Base-by-base conservation (phyloP, 202 grass and related monocot genomes). In the Musa balbisiana region DNA sequence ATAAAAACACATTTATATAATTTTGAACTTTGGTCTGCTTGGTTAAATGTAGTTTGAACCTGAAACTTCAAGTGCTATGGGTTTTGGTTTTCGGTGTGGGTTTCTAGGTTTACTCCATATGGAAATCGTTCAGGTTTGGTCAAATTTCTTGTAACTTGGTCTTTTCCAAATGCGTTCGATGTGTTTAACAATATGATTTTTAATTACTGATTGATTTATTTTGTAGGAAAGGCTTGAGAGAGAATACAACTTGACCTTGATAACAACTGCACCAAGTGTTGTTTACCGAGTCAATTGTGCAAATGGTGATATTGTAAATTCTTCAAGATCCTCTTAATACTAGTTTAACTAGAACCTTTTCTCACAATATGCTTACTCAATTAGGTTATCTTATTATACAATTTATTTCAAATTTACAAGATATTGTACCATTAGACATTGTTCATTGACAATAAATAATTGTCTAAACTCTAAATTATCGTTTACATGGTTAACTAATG, bases 191-290 rank as follows among this genome's bases (percentile, higher is more conserved):
- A 11, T 76, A 5, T 52, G 50, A 27, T 77, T 67, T 78, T 87
- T 52, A 43, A 43, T 72, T 64, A 80, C 33, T 43, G 33, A 43
- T 43, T 43, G 33, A 43, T 43, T 43, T 74, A 49, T 76, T 75
- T 87, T 89, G 75, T 83, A 97, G 93, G 93, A 97, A 97, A 93
- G 93, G 86, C 93, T 97, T 73, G 93, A 97, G 84, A 87, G 93
- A 75, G 93, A 97, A 76, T 97, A 97, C 72, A 97, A 91, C 75
- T 84, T 97, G 79, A 97, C 81, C 78, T 84, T 97, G 85, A 97
- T 97, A 86, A 97, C 89, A 83, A 97, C 93, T 23, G 93, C 93
- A 72, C 93, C 93, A 51, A 97, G 93, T 87, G 93, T 97, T 71
- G 94, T 97, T 84, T 97, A 97, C 76, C 82, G 5, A 82, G 94